Percentiles rank a stretch among this genome's conserved stretches.
phyloP scores from a whole-genome alignment of 441 rosid genomes.

The Dalechampia spathulata region DNA sequence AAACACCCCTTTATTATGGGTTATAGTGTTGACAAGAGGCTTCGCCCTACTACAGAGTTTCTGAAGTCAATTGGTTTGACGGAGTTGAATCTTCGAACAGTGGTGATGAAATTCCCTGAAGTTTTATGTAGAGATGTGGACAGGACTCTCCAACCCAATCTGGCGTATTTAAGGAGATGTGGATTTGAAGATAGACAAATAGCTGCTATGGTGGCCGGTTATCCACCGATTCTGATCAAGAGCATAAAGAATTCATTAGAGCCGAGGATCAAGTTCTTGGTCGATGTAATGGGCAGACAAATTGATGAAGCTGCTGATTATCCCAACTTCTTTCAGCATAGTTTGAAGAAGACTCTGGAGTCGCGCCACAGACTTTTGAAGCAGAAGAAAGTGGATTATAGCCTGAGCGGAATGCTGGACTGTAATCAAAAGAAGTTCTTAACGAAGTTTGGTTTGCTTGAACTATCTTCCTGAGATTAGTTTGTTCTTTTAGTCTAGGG shows the following conservation, averaged over 20 bases:
- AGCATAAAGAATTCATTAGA: constrained; percentile 69
- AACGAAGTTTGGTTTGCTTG: constrained; percentile 48
- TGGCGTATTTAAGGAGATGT: constrained; percentile 37
- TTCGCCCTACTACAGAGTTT: constrained; percentile 70
- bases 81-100: constrained; percentile 45
- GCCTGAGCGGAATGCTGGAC: constrained; percentile 83
- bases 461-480: constrained; percentile 24
- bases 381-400: constrained; percentile 50
- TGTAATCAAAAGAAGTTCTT: constrained; percentile 72
- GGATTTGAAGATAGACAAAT: constrained; percentile 65
- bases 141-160: constrained; percentile 63
- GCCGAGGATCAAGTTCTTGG: constrained; percentile 81
- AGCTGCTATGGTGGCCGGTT: constrained; percentile 57
- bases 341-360: constrained; percentile 80
- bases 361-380: constrained; percentile 58
- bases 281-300: constrained; percentile 68
- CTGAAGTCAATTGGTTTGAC: constrained; percentile 55
- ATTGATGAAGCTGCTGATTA: constrained; percentile 67
- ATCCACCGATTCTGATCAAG: constrained; percentile 77
- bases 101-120: constrained; percentile 64
- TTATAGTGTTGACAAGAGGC: constrained; percentile 72
- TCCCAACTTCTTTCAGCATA: constrained; percentile 77
- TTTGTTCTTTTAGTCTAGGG: background rate
- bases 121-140: constrained; percentile 72
- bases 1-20: constrained; percentile 87